Conservation (phyloP, 2,329 filamentous ascomycete genomes). For the Fusarium luffae region DNA sequence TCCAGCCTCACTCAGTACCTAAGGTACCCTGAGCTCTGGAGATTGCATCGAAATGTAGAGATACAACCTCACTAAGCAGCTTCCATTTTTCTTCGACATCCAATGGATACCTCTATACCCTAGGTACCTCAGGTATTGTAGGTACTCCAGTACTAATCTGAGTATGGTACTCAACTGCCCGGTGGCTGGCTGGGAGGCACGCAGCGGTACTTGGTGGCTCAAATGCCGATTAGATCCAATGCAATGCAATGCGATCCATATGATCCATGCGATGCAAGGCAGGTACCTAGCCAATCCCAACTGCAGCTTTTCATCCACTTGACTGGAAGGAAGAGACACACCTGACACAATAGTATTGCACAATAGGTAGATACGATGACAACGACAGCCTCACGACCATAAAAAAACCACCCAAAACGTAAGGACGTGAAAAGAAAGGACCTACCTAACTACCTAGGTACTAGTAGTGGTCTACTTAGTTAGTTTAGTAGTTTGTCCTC, state of each 20-base stretch:
- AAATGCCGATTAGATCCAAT: slow-evolving; percentile 32
- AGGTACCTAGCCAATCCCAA: slow-evolving; percentile 30
- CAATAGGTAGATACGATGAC: not conserved
- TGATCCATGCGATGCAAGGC: slow-evolving; percentile 10
- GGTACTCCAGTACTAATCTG: not conserved
- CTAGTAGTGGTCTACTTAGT: too few species aligned
- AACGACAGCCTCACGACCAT: not conserved
- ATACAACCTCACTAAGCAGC: not conserved
- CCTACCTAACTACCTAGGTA: not conserved
- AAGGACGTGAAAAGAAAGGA: not conserved
- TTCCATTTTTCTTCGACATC: not conserved
- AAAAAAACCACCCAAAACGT: not conserved
- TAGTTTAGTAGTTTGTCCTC: slow-evolving; percentile 5
- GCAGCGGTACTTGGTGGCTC: slow-evolving; percentile 35
- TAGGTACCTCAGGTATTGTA: too few species aligned
- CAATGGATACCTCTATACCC: not conserved
- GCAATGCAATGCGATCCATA: not conserved
- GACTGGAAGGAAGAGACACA: slow-evolving; percentile 5
- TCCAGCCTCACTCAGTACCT: not conserved
- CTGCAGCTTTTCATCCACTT: slow-evolving; percentile 14
- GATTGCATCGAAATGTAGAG: not conserved
- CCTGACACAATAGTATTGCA: not conserved
- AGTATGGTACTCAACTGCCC: not conserved
- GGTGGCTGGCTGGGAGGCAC: slow-evolving; percentile 7
- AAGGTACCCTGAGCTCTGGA: not conserved